These are phyloP conservation scores for Metschnikowia baotianmanensis DNA, from an alignment of 805 yeast species.

Conservation along the genomic window DNA sequence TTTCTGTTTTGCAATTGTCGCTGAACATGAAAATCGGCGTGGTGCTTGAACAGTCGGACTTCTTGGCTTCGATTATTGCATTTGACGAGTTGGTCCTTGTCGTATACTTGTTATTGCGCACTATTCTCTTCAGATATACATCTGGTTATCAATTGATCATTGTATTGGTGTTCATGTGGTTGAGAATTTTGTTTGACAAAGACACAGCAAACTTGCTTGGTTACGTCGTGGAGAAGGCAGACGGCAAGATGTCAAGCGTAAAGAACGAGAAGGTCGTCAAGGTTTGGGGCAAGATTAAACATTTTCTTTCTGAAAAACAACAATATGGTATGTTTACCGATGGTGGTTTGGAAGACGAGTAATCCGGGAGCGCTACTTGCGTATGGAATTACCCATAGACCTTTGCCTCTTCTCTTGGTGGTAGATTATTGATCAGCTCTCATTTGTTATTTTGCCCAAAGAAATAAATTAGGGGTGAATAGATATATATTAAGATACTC, in stretches of 20 bases:
- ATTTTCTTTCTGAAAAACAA: constrained; percentile 28
- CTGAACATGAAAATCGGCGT: constrained; percentile 38
- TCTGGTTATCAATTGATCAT: constrained; percentile 66
- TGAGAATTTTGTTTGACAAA: constrained; percentile 58
- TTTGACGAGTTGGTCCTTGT: constrained; percentile 59
- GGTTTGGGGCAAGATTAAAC: constrained; percentile 36
- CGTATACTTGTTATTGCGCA: constrained; percentile 53
- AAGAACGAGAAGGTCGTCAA: constrained; percentile 45
- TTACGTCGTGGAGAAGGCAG: constrained; percentile 42
- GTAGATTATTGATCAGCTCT: too few species aligned
- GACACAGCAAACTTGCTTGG: constrained; percentile 45
- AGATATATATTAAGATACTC: too few species aligned
- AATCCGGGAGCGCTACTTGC: too few species aligned
- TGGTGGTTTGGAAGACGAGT: not conserved
- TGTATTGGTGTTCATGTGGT: constrained; percentile 64
- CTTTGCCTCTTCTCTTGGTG: too few species aligned
- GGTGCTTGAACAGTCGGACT: constrained; percentile 36
- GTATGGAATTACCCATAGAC: too few species aligned
- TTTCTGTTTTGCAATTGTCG: constrained; percentile 58
- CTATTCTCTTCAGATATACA: constrained; percentile 60
- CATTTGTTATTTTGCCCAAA: too few species aligned
- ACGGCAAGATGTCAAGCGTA: constrained; percentile 37
- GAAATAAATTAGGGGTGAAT: too few species aligned
- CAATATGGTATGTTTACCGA: constrained; percentile 9
- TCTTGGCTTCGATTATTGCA: constrained; percentile 49